phyloP scores from a whole-genome alignment of 495 filamentous ascomycete genomes.

The Corynascus novoguineensis region DNA sequence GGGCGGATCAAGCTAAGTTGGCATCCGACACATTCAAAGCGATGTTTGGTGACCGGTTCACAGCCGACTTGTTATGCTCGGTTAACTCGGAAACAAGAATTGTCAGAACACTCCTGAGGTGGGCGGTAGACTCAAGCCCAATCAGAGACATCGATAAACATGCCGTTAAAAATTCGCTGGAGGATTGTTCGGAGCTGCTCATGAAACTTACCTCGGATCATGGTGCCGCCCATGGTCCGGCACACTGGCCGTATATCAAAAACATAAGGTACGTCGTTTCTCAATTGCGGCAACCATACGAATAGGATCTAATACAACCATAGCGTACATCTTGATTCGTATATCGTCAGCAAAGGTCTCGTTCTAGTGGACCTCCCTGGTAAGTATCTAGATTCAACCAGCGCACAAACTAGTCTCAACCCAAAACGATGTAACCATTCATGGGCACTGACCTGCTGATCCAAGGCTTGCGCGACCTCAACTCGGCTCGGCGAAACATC shows the following conservation, averaged over 20 bases:
- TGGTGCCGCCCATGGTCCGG: not conserved
- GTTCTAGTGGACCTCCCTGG: slow-evolving; percentile 37
- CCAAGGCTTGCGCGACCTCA: slow-evolving; percentile 35
- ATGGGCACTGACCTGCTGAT: too few species aligned
- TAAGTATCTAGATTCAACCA: not conserved
- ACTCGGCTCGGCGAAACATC: slow-evolving; percentile 33
- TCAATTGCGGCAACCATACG: not conserved
- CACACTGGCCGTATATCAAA: slow-evolving; percentile 35
- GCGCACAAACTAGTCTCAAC: too few species aligned
- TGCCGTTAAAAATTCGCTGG: not conserved
- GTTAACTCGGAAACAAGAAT: slow-evolving; percentile 15
- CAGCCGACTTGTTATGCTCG: slow-evolving; percentile 9
- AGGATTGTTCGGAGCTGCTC: slow-evolving; percentile 25
- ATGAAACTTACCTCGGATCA: slow-evolving; percentile 30
- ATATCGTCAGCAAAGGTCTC: slow-evolving; percentile 36
- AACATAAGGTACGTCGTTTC: slow-evolving; percentile 31
- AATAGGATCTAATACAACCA: not conserved
- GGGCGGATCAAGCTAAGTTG: slow-evolving; percentile 23
- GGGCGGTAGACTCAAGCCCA: slow-evolving; percentile 15
- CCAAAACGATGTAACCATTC: too few species aligned
- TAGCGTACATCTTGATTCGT: slow-evolving; percentile 32
- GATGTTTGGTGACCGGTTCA: slow-evolving; percentile 24
- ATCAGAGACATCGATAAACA: not conserved
- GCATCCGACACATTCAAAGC: slow-evolving; percentile 21
- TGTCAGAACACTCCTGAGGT: slow-evolving; percentile 17